These are phyloP conservation scores for Mrakia blollopis DNA, from an alignment of 768 basidiomycete genomes.

Conservation along the genomic window DNA sequence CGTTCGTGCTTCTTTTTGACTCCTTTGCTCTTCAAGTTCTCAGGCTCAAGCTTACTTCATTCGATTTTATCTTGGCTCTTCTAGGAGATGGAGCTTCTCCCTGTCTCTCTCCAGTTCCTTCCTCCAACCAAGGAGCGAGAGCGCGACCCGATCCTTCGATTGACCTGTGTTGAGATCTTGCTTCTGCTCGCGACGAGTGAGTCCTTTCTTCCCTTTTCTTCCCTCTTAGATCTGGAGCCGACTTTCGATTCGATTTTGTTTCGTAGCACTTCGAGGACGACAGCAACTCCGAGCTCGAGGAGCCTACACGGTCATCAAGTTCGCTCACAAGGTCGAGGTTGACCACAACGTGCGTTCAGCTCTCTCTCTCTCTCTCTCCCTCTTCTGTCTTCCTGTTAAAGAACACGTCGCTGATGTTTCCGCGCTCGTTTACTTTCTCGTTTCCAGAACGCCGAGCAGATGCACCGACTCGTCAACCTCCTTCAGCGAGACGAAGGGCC, in stretches of 20 bases:
- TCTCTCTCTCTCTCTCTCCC: neutral
- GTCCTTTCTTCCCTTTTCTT: constrained; percentile 21
- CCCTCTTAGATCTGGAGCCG: neutral
- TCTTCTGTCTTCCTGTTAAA: too few species aligned
- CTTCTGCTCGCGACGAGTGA: constrained; percentile 74
- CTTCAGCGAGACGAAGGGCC: constrained; percentile 49
- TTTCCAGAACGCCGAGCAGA: constrained; percentile 71
- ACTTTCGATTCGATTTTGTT: neutral
- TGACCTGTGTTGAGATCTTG: constrained; percentile 83
- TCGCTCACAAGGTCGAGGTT: constrained; percentile 68
- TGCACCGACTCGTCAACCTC: constrained; percentile 82
- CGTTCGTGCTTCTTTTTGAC: constrained; percentile 49
- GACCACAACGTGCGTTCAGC: constrained; percentile 64
- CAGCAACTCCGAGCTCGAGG: constrained; percentile 73
- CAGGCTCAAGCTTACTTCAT: neutral
- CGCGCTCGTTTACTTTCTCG: neutral
- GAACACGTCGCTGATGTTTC: neutral
- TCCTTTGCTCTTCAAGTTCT: too few species aligned
- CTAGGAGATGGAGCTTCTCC: constrained; percentile 84
- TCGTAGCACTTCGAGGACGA: constrained; percentile 66
- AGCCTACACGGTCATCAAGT: constrained; percentile 78
- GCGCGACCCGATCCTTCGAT: constrained; percentile 64
- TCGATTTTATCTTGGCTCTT: neutral
- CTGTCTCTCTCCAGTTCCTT: constrained; percentile 77
- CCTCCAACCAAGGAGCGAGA: constrained; percentile 80